These are phyloP conservation scores for Calocybe gangraenosa DNA, from an alignment of 768 basidiomycete species.

Conservation along the genomic window DNA sequence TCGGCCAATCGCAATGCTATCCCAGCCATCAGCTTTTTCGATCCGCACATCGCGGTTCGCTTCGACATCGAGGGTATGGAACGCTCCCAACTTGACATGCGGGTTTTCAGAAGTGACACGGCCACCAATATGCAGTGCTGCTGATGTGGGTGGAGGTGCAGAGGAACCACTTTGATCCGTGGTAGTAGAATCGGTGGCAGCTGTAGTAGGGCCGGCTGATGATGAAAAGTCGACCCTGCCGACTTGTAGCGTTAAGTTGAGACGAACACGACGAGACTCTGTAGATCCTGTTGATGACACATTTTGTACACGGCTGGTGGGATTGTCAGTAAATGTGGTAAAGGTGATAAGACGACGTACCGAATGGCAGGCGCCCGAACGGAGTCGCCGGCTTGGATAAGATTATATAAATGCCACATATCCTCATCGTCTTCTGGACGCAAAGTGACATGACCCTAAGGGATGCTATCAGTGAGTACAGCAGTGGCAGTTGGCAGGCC, in stretches of 20 bases:
- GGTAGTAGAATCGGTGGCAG: constrained; percentile 35
- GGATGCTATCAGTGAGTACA: constrained; percentile 28
- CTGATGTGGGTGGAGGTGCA: constrained; percentile 34
- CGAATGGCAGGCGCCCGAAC: constrained; percentile 85
- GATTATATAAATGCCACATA: constrained; percentile 99
- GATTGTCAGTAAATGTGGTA: neutral
- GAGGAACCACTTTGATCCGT: constrained; percentile 32
- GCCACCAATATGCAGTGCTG: constrained; percentile 82
- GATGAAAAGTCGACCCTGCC: constrained; percentile 79
- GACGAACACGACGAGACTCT: constrained; percentile 83
- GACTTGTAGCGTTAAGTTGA: constrained; percentile 82
- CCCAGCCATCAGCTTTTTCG: constrained; percentile 88
- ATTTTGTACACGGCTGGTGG: constrained; percentile 74
- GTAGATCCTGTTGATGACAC: constrained; percentile 91
- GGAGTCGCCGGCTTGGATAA: constrained; percentile 85
- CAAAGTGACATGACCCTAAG: constrained; percentile 87
- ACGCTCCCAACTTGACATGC: constrained; percentile 89
- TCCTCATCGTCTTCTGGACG: constrained; percentile 98
- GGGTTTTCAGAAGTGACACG: constrained; percentile 82
- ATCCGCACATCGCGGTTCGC: constrained; percentile 87
- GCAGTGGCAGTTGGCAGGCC: constrained; percentile 21
- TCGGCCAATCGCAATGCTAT: constrained; percentile 77
- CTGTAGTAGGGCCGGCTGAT: constrained; percentile 45
- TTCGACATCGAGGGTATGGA: constrained; percentile 93
- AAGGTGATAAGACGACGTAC: constrained; percentile 29